Base-by-base conservation (phyloP, 176 grass and related monocot species). In the Tillandsia fasciculata region DNA sequence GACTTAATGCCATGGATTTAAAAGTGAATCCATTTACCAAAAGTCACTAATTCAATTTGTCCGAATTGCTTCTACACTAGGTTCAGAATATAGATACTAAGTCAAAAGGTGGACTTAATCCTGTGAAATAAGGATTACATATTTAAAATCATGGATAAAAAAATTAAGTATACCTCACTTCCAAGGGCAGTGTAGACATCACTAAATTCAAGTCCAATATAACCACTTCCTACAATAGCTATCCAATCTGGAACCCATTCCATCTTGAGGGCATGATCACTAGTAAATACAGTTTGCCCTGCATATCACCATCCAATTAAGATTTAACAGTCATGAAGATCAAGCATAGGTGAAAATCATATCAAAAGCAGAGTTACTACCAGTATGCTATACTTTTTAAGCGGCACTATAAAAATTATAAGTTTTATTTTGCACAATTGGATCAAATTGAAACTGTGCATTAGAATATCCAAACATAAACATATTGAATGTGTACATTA, bases 141-240 rank as follows among this genome's bases (percentile, higher is more conserved):
- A 77, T 47, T 18, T 77, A 74, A 23, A 57, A 52, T 48, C 24
- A 70, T 28, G 70, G 48, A 72, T 18, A 10, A 47, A 59, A 52
- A 11, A 26, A 58, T 11, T 9, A 64, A 5, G 15, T 20, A 18
- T 96, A 92, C 93, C 89, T 97, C 93, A 52, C 89, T 92, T 76
- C 89, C 93, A 75, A 97, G 79, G 66, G 93, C 81, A 53, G 89
- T 90, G 77, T 97, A 97, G 53, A 92, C 89, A 87, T 92, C 89
- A 76, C 93, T 92, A 81, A 97, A 97, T 77, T 97, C 93, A 77
- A 97, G 93, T 64, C 86, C 89, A 90, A 97, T 92, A 76, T 97
- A 97, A 72, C 93, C 89, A 79, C 89, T 97, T 87, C 93, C 93
- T 74, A 97, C 79, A 70, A 97, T 97, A 77, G 89, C 93, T 78